Conservation (phyloP, 2,329 filamentous ascomycete genomes). For the Epichloe brachyelytri region DNA sequence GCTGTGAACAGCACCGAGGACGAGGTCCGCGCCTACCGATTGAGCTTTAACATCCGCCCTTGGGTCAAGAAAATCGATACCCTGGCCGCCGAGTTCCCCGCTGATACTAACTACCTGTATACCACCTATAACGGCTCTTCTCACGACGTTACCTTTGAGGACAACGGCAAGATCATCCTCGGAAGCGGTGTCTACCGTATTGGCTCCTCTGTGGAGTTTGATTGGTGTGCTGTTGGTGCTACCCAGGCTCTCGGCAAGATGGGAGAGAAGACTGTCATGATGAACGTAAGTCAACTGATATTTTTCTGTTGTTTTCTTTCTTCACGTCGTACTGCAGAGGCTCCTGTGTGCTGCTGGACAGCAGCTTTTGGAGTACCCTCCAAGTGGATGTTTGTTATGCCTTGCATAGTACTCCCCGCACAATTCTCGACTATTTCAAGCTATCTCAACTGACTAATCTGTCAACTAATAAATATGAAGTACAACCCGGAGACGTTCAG, state of each 20-base stretch:
- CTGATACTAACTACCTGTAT: constrained; percentile 90
- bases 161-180: constrained; percentile 79
- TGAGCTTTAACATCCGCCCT: constrained; percentile 77
- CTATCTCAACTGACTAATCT: neutral
- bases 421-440: no score
- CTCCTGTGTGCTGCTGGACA: neutral
- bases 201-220: constrained; percentile 94
- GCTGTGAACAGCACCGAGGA: constrained; percentile 80
- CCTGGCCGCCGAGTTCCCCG: constrained; percentile 90
- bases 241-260: constrained; percentile 71
- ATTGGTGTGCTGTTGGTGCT: constrained; percentile 93
- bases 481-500: constrained; percentile 70
- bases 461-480: constrained; percentile 10
- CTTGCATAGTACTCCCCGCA: no score
- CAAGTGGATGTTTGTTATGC: no score
- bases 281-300: constrained; percentile 50
- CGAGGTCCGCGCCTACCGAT: constrained; percentile 72
- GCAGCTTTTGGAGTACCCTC: no score
- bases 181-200: constrained; percentile 96
- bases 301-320: neutral
- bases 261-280: constrained; percentile 96
- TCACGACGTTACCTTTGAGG: constrained; percentile 88
- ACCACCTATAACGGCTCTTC: constrained; percentile 94
- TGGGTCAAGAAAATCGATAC: constrained; percentile 99
- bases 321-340: neutral